A percentile compares a stretch with the other conserved stretches of the same genome.
phyloP scores from a whole-genome alignment of 805 yeast species.

The Lipomyces yamadae region DNA sequence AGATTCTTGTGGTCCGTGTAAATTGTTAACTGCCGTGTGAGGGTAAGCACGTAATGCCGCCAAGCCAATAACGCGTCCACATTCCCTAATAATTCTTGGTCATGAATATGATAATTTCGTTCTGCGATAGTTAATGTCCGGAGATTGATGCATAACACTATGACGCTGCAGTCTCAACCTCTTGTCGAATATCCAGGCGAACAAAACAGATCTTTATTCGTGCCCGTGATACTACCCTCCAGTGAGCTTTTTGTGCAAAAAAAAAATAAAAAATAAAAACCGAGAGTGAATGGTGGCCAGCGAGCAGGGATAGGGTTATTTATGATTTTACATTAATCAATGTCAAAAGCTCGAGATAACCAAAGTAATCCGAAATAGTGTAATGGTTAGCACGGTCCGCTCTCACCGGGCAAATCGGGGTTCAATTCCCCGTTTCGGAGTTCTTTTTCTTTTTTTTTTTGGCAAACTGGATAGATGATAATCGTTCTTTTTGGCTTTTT shows the following conservation, averaged over 20 bases:
- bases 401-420: conserved; percentile 14
- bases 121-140: neutral
- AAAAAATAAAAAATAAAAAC: too few species aligned
- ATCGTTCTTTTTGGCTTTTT: neutral
- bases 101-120: neutral
- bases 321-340: neutral
- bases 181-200: too few species aligned
- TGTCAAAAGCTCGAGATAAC: fast-evolving
- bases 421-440: conserved; percentile 13
- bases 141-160: too few species aligned
- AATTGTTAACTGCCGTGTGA: neutral
- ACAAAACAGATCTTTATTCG: too few species aligned
- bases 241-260: too few species aligned
- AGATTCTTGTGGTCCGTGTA: neutral
- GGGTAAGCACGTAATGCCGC: neutral
- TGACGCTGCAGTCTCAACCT: too few species aligned
- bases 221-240: too few species aligned
- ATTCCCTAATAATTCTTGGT: neutral
- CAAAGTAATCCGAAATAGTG: neutral
- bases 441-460: neutral
- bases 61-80: neutral
- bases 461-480: neutral
- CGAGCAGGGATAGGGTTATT: too few species aligned
- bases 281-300: too few species aligned
- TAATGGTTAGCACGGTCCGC: conserved; percentile 12